Evolutionary conservation across 2,329 filamentous ascomycete species (phyloP).

Genomic region (Rutstroemia sp.): DNA sequence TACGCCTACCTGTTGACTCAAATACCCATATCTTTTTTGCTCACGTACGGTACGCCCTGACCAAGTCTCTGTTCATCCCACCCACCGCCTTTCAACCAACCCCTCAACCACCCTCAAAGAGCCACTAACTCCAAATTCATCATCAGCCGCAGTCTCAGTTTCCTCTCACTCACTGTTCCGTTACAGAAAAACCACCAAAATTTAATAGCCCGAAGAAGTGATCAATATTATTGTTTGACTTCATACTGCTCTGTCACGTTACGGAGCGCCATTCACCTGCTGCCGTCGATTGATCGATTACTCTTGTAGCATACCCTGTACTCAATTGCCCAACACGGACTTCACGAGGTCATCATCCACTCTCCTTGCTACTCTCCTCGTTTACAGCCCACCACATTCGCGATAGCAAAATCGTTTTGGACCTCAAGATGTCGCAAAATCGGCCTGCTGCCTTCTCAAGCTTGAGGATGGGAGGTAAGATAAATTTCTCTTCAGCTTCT

Average conservation of each 20-base stretch:
- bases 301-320: conserved; percentile 15
- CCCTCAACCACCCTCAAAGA: conserved; percentile 9
- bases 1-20: not conserved
- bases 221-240: conserved; percentile 14
- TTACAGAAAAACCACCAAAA: not conserved
- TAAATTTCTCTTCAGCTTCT: conserved; percentile 11
- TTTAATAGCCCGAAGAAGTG: conserved; percentile 2
- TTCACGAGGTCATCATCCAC: conserved; percentile 34
- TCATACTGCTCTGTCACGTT: conserved; percentile 22
- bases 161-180: conserved; percentile 5
- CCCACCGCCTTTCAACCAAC: conserved; percentile 9
- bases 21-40: not conserved
- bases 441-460: conserved; percentile 81
- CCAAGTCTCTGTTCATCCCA: conserved; percentile 6
- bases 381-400: conserved; percentile 34
- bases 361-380: conserved; percentile 38
- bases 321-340: conserved; percentile 47
- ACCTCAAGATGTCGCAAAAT: conserved; percentile 71
- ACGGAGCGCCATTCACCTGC: conserved; percentile 14
- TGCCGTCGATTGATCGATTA: conserved; percentile 18
- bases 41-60: conserved; percentile 4
- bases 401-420: conserved; percentile 31
- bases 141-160: conserved; percentile 12
- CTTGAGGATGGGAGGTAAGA: conserved; percentile 93
- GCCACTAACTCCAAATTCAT: conserved; percentile 8